Conservation (phyloP, 139 green algal genomes). For the Closterium sp. region DNA sequence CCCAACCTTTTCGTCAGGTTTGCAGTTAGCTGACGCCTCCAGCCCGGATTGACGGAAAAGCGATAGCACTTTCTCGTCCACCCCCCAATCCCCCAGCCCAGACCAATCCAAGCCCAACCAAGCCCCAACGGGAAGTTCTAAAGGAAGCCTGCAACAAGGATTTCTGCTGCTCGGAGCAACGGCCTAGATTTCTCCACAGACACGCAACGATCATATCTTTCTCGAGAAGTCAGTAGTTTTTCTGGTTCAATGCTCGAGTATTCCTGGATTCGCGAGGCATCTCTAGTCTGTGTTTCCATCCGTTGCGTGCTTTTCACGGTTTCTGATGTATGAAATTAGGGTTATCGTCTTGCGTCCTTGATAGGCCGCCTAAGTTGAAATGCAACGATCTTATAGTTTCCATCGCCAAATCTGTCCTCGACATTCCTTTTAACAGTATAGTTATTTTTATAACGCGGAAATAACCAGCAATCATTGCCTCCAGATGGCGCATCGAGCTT, state of each 20-base stretch:
- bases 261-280: background rate
- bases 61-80: background rate
- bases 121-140: too few relatives aligned
- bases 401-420: background rate
- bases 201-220: background rate
- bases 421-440: background rate
- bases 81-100: too few relatives aligned
- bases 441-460: too few relatives aligned
- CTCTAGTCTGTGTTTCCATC: background rate
- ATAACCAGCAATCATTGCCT: too few relatives aligned
- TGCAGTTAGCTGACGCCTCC: background rate
- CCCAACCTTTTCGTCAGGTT: background rate
- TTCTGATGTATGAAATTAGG: background rate
- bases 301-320: background rate
- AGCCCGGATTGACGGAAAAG: background rate
- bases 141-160: too few relatives aligned
- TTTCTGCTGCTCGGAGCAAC: background rate
- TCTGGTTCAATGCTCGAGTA: background rate
- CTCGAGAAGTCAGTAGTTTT: background rate
- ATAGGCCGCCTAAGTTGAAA: background rate
- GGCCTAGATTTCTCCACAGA: background rate
- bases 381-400: background rate
- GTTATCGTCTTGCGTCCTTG: background rate
- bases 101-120: too few relatives aligned
- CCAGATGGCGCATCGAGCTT: background rate